These are phyloP conservation scores for Pyrus communis DNA, from an alignment of 306 rosid species.

Conservation along the genomic window DNA sequence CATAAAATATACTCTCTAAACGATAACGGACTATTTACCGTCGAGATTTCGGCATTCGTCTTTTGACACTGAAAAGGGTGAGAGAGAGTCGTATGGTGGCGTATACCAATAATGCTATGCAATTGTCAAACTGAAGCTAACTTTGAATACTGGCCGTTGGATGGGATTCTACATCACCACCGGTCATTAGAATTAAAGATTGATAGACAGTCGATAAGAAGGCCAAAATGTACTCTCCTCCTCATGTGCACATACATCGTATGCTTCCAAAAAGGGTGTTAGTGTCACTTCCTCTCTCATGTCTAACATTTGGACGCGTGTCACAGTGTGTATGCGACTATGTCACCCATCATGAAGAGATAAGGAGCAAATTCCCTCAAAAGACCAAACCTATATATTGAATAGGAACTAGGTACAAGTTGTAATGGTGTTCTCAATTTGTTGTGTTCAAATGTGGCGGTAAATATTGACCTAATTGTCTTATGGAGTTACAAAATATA, in stretches of 20 bases:
- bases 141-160: background rate
- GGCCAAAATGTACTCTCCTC: background rate
- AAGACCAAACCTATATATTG: too few species aligned
- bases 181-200: background rate
- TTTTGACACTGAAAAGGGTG: background rate
- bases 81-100: background rate
- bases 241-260: conserved; percentile 3
- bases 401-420: too few species aligned
- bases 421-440: too few species aligned
- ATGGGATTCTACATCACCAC: background rate
- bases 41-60: background rate
- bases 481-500: too few species aligned
- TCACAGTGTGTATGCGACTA: background rate
- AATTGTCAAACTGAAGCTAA: background rate
- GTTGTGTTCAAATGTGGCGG: too few species aligned
- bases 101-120: background rate
- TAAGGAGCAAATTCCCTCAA: too few species aligned
- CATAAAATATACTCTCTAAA: too few species aligned
- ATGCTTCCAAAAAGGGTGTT: background rate
- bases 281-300: background rate
- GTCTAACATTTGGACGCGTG: background rate
- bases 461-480: too few species aligned
- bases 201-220: background rate
- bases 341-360: background rate
- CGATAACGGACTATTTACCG: background rate